Evolutionary conservation across 192 early-diverging fungal species (phyloP).

Genomic region (Borealophlyctis nickersoniae): DNA sequence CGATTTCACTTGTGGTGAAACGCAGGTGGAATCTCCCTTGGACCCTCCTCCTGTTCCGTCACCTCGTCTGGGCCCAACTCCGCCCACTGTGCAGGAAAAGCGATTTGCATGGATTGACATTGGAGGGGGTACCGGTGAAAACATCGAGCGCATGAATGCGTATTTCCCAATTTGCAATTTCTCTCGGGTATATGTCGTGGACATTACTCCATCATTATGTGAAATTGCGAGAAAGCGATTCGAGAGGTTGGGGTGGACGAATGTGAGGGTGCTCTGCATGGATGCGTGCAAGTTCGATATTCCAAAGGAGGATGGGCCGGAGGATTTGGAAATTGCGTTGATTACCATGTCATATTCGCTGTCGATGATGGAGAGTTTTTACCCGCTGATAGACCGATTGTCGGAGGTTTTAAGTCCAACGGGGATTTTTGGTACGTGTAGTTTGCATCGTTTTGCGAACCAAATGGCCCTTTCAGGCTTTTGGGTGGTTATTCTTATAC

Average conservation of each 20-base stretch:
- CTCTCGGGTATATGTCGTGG: conserved; percentile 73
- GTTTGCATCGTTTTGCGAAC: neutral
- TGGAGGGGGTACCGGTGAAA: conserved; percentile 53
- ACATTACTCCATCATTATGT: conserved; percentile 79
- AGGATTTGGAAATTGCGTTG: conserved; percentile 65
- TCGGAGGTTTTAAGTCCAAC: conserved; percentile 53
- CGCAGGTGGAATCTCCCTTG: conserved; percentile 26
- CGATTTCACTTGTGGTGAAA: conserved; percentile 34
- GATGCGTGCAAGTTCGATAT: conserved; percentile 71
- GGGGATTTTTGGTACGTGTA: conserved; percentile 60
- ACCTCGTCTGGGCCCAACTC: neutral
- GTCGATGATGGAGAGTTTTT: conserved; percentile 78
- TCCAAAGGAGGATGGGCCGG: conserved; percentile 50
- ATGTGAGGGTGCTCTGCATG: conserved; percentile 75
- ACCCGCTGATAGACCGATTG: conserved; percentile 68
- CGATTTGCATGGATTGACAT: conserved; percentile 52
- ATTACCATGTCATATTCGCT: conserved; percentile 87
- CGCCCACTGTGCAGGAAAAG: conserved; percentile 23
- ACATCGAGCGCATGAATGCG: conserved; percentile 65
- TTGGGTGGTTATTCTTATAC: conserved; percentile 9
- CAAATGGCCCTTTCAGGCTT: neutral
- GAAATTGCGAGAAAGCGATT: conserved; percentile 73
- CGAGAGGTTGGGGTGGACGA: conserved; percentile 71
- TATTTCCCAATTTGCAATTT: conserved; percentile 73
- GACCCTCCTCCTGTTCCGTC: conserved; percentile 16